A percentile compares a stretch with the other conserved stretches of the same genome.
phyloP scores from a whole-genome alignment of 345 rosid genomes.

The Mangifera indica region DNA sequence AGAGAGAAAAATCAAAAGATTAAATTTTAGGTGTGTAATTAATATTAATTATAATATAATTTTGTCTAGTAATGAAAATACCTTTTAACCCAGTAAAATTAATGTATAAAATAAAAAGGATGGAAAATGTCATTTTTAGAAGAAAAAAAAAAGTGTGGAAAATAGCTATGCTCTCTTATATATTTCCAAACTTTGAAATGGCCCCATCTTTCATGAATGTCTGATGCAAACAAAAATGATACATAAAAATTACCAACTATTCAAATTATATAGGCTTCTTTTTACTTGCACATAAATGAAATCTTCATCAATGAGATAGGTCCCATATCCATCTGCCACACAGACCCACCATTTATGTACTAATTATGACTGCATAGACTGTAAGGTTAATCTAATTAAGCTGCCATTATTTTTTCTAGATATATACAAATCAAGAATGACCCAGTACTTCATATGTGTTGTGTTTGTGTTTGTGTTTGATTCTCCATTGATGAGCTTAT shows the following conservation, averaged over 20 bases:
- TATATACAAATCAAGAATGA: not conserved
- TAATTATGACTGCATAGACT: conserved; percentile 15
- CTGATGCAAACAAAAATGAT: conserved; percentile 25
- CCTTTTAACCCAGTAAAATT: no score
- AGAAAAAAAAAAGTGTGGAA: no score
- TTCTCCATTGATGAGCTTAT: conserved; percentile 3
- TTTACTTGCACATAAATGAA: conserved; percentile 11
- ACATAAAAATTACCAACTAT: conserved; percentile 11
- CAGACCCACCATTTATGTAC: conserved; percentile 21
- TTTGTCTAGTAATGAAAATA: no score
- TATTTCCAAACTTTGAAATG: conserved; percentile 33
- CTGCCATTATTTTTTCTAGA: not conserved
- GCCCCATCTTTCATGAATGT: conserved; percentile 10
- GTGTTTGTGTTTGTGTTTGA: no score
- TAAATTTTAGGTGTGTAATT: no score
- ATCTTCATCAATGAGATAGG: conserved; percentile 28
- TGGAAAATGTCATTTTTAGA: no score
- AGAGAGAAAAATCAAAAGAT: no score
- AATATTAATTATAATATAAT: no score
- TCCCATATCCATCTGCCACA: conserved; percentile 20
- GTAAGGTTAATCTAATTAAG: conserved; percentile 22
- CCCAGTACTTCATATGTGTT: not conserved
- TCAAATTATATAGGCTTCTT: not conserved
- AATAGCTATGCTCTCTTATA: not conserved
- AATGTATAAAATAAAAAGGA: no score